Percentiles rank a stretch among this genome's conserved stretches.
Conservation (phyloP, 306 rosid species). For the Citrullus amarus region DNA sequence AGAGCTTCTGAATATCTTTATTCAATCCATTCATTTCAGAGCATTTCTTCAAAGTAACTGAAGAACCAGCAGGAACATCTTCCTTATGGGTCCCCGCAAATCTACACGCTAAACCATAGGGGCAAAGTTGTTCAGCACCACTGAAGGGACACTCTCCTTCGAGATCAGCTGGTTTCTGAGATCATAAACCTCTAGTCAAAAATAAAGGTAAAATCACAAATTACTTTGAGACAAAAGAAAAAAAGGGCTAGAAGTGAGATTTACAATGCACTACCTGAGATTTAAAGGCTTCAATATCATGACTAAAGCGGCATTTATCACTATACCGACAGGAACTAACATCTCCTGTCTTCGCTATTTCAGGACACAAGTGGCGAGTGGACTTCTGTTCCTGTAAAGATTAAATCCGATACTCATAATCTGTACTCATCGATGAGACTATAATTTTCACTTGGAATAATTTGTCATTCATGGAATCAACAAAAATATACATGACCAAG, state of each 20-base stretch:
- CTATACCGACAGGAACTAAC: slow-evolving; percentile 47
- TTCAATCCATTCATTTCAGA: slow-evolving; percentile 68
- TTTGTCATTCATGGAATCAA: neutral
- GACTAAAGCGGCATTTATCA: slow-evolving; percentile 85
- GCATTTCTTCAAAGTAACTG: slow-evolving; percentile 21
- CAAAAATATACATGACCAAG: neutral
- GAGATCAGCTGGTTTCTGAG: slow-evolving; percentile 69
- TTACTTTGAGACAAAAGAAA: neutral
- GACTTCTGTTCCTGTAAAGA: slow-evolving; percentile 56
- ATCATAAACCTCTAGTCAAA: neutral
- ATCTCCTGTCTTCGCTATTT: slow-evolving; percentile 63
- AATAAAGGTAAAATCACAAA: neutral
- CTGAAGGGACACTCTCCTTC: slow-evolving; percentile 79
- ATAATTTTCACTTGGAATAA: neutral
- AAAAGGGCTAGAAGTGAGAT: neutral
- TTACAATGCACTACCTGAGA: slow-evolving; percentile 42
- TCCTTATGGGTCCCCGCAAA: slow-evolving; percentile 54
- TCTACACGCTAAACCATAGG: slow-evolving; percentile 72
- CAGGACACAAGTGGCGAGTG: slow-evolving; percentile 47
- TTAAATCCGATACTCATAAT: neutral
- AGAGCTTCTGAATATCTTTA: slow-evolving; percentile 73
- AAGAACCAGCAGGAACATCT: slow-evolving; percentile 18
- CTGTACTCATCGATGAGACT: neutral
- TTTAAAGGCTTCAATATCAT: slow-evolving; percentile 61
- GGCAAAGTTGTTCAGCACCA: slow-evolving; percentile 39